Conservation (phyloP, 768 basidiomycete genomes). For the Suillus tomentosus region DNA sequence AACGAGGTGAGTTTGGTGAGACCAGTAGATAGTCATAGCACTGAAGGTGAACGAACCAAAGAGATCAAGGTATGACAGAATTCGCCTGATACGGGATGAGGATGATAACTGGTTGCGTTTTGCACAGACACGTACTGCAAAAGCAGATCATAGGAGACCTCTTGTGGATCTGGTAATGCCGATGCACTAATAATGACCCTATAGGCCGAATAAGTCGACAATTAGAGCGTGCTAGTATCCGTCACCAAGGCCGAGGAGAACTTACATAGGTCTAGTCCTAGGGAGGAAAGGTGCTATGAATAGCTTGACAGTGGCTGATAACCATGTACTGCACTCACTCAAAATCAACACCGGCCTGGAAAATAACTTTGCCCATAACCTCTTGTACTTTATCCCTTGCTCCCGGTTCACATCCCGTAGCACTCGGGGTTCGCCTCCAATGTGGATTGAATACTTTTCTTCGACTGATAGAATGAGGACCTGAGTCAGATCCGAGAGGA, state of each 20-base stretch:
- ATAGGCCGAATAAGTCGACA: constrained; percentile 9
- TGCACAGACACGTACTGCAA: constrained; percentile 55
- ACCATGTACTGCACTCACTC: constrained; percentile 55
- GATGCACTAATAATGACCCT: constrained; percentile 87
- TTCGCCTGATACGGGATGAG: constrained; percentile 49
- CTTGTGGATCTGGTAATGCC: constrained; percentile 76
- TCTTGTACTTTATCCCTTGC: constrained; percentile 55
- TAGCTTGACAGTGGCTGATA: constrained; percentile 8
- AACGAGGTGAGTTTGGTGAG: constrained; percentile 9
- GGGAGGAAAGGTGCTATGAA: constrained; percentile 16
- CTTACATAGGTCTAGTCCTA: constrained; percentile 87
- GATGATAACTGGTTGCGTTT: constrained; percentile 8
- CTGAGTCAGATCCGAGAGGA: constrained; percentile 22
- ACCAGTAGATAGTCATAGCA: background rate
- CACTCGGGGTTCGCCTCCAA: constrained; percentile 47
- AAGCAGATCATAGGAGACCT: constrained; percentile 76
- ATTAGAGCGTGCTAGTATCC: background rate
- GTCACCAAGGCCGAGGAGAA: constrained; percentile 15
- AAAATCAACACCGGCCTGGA: constrained; percentile 88
- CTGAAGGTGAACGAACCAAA: constrained; percentile 63
- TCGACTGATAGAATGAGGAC: constrained; percentile 29
- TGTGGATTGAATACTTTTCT: constrained; percentile 51
- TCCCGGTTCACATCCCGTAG: constrained; percentile 28
- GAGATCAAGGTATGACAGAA: constrained; percentile 77
- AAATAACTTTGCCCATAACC: constrained; percentile 72